Evolutionary conservation across 2,329 filamentous ascomycete genomes (phyloP).

Genomic region (Arachnopeziza araneosa): DNA sequence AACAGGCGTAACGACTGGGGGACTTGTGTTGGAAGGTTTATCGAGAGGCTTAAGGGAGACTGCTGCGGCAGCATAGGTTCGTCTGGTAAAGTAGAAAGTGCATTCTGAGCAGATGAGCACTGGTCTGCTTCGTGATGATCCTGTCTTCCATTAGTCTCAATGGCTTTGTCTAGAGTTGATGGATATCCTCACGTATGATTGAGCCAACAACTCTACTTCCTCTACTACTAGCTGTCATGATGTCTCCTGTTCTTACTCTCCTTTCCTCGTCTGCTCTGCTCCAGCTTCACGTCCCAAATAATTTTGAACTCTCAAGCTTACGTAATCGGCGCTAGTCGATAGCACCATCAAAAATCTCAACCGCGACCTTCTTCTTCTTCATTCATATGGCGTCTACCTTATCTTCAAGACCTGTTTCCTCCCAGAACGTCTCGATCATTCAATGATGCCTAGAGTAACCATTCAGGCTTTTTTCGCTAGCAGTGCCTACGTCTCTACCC

Average conservation of each 20-base stretch:
- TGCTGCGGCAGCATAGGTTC: conserved; percentile 28
- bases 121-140: conserved; percentile 23
- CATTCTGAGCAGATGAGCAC: conserved; percentile 24
- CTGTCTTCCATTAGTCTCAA: conserved; percentile 9
- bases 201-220: conserved; percentile 45
- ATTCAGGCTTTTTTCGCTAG: conserved; percentile 95
- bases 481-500: conserved; percentile 66
- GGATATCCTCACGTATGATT: conserved; percentile 43
- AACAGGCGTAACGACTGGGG: conserved; percentile 23
- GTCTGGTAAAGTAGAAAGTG: conserved; percentile 19
- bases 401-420: conserved; percentile 77
- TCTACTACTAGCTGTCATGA: conserved; percentile 53
- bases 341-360: background rate
- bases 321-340: conserved; percentile 5
- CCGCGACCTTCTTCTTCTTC: background rate
- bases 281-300: background rate
- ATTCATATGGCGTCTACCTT: conserved; percentile 67
- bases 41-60: conserved; percentile 20
- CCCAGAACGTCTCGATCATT: conserved; percentile 88
- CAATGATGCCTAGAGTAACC: conserved; percentile 76
- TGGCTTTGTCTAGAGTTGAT: background rate
- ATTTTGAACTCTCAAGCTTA: conserved; percentile 3
- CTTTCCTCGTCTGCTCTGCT: background rate
- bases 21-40: conserved; percentile 21
- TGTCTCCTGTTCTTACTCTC: conserved; percentile 1